Percentiles rank a stretch among this genome's conserved stretches.
Conservation (phyloP, 2,329 filamentous ascomycete genomes). For the Aspergillus japonicus region DNA sequence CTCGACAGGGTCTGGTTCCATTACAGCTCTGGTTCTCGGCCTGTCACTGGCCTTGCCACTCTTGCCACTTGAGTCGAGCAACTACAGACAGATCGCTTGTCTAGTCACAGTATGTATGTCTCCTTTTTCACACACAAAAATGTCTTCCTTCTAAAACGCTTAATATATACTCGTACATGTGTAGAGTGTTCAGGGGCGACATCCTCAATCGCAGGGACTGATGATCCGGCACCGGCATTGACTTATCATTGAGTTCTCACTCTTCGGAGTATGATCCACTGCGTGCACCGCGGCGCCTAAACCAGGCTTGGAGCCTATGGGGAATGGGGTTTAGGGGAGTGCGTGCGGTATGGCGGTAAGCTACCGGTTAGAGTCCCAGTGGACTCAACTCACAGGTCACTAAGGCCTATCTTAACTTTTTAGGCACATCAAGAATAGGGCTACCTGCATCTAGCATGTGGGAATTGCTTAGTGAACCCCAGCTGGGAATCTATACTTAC, state of each 20-base stretch:
- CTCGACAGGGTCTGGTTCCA: slow-evolving; percentile 15
- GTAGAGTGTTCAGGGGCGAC: neutral
- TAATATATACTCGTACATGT: neutral
- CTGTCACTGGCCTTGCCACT: neutral
- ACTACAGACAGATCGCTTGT: too few relatives aligned
- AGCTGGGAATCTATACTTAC: neutral
- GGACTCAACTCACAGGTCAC: neutral
- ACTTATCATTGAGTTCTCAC: neutral
- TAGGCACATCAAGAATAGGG: neutral
- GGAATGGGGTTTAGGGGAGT: neutral
- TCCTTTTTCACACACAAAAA: neutral
- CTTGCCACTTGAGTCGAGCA: neutral
- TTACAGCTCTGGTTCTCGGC: slow-evolving; percentile 6
- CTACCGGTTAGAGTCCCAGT: neutral
- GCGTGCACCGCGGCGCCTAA: neutral
- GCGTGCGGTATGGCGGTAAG: neutral
- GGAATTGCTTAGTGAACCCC: neutral
- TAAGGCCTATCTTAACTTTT: neutral
- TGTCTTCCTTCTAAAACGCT: neutral
- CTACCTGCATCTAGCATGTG: neutral
- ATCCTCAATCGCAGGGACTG: neutral
- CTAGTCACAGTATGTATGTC: too few relatives aligned
- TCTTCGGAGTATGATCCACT: neutral
- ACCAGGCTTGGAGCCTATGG: neutral
- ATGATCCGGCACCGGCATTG: neutral